phyloP scores from a whole-genome alignment of 441 rosid species.

The Erysimum cheiri region DNA sequence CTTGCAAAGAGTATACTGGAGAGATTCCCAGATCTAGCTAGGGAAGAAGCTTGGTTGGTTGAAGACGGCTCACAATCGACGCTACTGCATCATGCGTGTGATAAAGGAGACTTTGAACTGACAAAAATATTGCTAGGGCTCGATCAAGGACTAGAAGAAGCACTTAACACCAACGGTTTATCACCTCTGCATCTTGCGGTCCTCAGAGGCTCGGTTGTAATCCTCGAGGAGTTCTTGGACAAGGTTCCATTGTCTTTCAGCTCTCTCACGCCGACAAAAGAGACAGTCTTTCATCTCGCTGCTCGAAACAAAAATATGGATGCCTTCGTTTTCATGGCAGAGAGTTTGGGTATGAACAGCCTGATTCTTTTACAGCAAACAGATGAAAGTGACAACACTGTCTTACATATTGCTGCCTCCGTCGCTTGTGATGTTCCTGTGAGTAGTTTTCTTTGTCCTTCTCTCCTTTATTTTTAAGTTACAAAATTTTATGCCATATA shows the following conservation, averaged over 20 bases:
- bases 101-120: conserved; percentile 52
- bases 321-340: conserved; percentile 49
- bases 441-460: conserved; percentile 11
- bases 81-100: conserved; percentile 53
- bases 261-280: conserved; percentile 46
- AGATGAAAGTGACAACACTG: conserved; percentile 56
- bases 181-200: conserved; percentile 63
- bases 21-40: conserved; percentile 46
- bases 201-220: conserved; percentile 49
- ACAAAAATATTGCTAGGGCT: conserved; percentile 51
- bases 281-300: conserved; percentile 56
- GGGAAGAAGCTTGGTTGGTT: conserved; percentile 24
- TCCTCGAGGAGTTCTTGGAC: conserved; percentile 52
- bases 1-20: neutral
- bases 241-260: conserved; percentile 45
- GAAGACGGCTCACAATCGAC: conserved; percentile 25
- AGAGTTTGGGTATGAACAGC: conserved; percentile 43
- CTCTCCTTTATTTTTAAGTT: neutral
- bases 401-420: conserved; percentile 60
- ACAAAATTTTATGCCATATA: neutral
- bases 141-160: conserved; percentile 45
- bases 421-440: conserved; percentile 32
- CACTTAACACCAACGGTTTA: conserved; percentile 50
- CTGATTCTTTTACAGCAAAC: conserved; percentile 39
- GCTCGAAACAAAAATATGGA: conserved; percentile 55